These are phyloP conservation scores for Arthroderma uncinatum DNA, from an alignment of 2,329 filamentous ascomycete species.

Conservation along the genomic window DNA sequence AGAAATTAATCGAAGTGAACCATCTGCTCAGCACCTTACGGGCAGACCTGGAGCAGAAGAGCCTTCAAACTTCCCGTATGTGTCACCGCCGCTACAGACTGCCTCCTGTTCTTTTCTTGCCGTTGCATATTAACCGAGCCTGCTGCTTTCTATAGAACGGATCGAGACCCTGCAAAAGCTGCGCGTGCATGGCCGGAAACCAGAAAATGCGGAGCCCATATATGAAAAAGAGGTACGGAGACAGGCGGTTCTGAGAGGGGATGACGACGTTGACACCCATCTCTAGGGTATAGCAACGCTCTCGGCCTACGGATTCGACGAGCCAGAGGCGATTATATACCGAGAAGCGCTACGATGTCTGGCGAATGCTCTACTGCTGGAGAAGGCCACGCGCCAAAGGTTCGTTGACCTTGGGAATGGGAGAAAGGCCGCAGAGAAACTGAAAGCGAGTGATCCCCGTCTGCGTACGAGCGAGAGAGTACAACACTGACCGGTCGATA, in stretches of 20 bases:
- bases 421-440: conserved; percentile 54
- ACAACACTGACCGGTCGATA: not conserved
- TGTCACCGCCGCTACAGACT: conserved; percentile 8
- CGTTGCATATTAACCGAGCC: conserved; percentile 4
- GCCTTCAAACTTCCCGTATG: conserved; percentile 51
- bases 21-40: conserved; percentile 52
- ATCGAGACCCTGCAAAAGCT: conserved; percentile 46
- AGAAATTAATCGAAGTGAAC: conserved; percentile 58
- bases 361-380: conserved; percentile 70
- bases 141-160: conserved; percentile 20
- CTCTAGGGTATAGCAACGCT: conserved; percentile 63
- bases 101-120: not conserved
- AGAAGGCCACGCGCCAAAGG: conserved; percentile 55
- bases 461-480: not conserved
- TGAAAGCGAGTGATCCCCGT: conserved; percentile 41
- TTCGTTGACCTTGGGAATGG: conserved; percentile 62
- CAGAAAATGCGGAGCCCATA: conserved; percentile 63
- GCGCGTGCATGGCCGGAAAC: conserved; percentile 67
- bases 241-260: not conserved
- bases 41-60: conserved; percentile 50
- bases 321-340: conserved; percentile 50
- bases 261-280: not conserved
- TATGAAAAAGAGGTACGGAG: conserved; percentile 61
- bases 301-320: conserved; percentile 61
- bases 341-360: conserved; percentile 70